A percentile compares a stretch with the other conserved stretches of the same genome.
These are phyloP conservation scores for Atalantia buxifolia DNA, from an alignment of 345 rosid species.

Conservation along the genomic window DNA sequence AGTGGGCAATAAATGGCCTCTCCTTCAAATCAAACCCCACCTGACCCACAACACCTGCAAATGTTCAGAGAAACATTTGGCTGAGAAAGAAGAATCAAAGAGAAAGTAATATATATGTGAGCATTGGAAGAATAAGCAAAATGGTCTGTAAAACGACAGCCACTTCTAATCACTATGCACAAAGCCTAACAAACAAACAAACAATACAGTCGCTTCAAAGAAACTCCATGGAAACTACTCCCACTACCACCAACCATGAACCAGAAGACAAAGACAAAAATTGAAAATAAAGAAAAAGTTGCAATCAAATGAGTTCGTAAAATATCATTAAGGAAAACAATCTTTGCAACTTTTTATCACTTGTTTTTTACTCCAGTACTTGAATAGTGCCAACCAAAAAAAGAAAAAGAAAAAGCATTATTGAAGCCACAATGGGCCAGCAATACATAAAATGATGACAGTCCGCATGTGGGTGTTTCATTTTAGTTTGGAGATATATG, in stretches of 20 bases:
- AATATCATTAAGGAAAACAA: constrained; percentile 13
- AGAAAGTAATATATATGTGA: constrained; percentile 27
- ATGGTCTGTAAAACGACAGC: constrained; percentile 20
- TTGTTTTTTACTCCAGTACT: constrained; percentile 14
- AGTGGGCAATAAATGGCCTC: constrained; percentile 14
- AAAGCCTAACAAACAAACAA: constrained; percentile 55
- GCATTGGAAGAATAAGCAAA: constrained; percentile 8
- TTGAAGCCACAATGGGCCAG: constrained; percentile 13
- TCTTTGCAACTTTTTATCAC: constrained; percentile 1
- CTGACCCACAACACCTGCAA: constrained; percentile 57
- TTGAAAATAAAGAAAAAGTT: constrained; percentile 24
- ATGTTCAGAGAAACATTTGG: constrained; percentile 29
- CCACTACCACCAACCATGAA: constrained; percentile 86
- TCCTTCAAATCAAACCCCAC: constrained; percentile 29
- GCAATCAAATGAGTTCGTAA: constrained; percentile 25
- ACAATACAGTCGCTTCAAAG: constrained; percentile 69
- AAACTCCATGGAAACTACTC: constrained; percentile 79
- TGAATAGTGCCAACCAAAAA: neutral
- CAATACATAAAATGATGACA: neutral
- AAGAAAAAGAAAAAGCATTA: neutral
- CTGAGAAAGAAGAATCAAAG: constrained; percentile 34
- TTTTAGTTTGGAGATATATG: neutral
- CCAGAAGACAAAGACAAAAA: constrained; percentile 16
- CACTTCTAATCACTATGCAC: constrained; percentile 31
- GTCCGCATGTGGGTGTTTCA: constrained; percentile 3